Base-by-base conservation (phyloP, 1,139 yeast genomes). In the Candida pseudocylindracea region DNA sequence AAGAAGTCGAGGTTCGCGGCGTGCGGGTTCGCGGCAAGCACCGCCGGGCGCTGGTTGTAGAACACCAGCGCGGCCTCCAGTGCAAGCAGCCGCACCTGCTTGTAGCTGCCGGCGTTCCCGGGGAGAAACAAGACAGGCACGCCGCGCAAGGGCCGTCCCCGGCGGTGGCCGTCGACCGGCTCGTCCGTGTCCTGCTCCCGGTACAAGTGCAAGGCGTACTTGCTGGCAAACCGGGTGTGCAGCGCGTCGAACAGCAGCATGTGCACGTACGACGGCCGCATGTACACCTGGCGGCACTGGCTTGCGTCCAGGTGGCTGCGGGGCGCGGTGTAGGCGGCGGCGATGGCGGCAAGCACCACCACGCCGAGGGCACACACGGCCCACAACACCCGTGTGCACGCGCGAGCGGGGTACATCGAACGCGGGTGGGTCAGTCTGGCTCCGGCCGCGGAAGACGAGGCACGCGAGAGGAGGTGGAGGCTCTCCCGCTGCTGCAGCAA, bases 31-130 rank as follows among this genome's bases (percentile, higher is more conserved):
- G 32, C 24, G 7, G 36, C 36, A 30, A 40, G 42, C 11, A 42
- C 37, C 30, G 46, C 44, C 12, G 55, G 53, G 2, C 10, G 10
- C 13, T 31, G 27, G 2, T 59, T 55, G 38, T 54, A 60, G 40
- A 52, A 70, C 7, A 68, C 45, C 33, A 61, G 59, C 1, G 85
- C 60, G 26, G 74, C 53, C 39, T 73, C 74, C 1, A 95, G 72
- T 1, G 96, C 98, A n/a, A 91, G 65, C 1, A 94, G 78, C 35
- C 98, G 58, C 8, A 70, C 93, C 51, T 91, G 99, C 41, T 72
- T 67, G 50, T 71, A 83, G 40, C 92, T 76, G 1, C 99, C 98
- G 1, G 98, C 98, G 48, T 91, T 91, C 1, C 99, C 99, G 0
- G 98, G 98, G 29, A 91, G 76, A 46, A 91, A 91, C 13, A 91